phyloP scores from a whole-genome alignment of 331 rosid genomes.

The Dryas integrifolia region DNA sequence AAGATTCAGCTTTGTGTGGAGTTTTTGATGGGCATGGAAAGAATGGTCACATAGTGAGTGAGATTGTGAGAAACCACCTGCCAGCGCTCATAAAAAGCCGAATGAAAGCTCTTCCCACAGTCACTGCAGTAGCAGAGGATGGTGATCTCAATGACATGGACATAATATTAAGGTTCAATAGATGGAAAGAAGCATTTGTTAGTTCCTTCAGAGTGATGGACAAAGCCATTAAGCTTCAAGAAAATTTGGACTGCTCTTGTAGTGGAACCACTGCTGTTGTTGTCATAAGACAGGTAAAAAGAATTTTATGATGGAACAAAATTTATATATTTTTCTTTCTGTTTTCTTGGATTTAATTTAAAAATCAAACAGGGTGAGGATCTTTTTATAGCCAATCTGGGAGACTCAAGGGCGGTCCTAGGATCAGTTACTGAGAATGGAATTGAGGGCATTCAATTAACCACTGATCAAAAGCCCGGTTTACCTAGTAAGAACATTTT shows the following conservation, averaged over 20 bases:
- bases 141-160: background rate
- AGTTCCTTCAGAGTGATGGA: constrained; percentile 66
- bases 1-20: constrained; percentile 47
- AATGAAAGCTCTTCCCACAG: constrained; percentile 20
- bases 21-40: constrained; percentile 85
- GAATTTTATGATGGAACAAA: background rate
- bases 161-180: no score
- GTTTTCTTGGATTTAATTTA: constrained; percentile 1
- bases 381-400: constrained; percentile 62
- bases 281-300: constrained; percentile 47
- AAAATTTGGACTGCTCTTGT: constrained; percentile 45
- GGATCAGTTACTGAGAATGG: constrained; percentile 47
- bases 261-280: constrained; percentile 74
- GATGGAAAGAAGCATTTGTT: constrained; percentile 43
- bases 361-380: constrained; percentile 46
- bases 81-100: constrained; percentile 43
- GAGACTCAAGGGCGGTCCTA: constrained; percentile 73
- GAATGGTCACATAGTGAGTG: constrained; percentile 62
- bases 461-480: constrained; percentile 72
- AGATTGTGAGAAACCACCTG: constrained; percentile 42
- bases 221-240: constrained; percentile 56
- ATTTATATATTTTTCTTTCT: background rate
- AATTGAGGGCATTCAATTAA: constrained; percentile 50
- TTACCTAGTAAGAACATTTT: constrained; percentile 44
- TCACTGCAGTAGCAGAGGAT: background rate